A percentile compares a stretch with the other conserved stretches of the same genome.
Conservation (phyloP, 768 basidiomycete genomes). For the Rhodotorula sphaerocarpa region DNA sequence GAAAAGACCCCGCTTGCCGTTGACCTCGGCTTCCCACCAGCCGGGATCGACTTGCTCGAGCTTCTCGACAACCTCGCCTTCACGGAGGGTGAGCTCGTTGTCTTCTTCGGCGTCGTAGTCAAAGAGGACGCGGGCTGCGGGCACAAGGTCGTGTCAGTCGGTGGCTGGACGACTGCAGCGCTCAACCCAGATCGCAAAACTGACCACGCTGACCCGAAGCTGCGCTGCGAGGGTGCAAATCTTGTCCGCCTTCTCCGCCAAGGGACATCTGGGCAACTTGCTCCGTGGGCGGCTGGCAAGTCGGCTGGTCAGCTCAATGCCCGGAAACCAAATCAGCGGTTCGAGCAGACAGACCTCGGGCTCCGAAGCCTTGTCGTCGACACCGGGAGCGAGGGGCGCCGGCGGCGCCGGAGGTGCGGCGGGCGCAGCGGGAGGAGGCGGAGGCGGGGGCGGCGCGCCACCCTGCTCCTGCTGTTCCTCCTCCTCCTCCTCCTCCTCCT, state of each 20-base stretch:
- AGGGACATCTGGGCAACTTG: background rate
- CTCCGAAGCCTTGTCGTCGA: too few relatives aligned
- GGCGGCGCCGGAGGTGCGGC: slow-evolving; percentile 46
- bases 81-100: slow-evolving; percentile 70
- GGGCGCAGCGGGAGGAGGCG: slow-evolving; percentile 42
- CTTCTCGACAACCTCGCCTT: slow-evolving; percentile 72
- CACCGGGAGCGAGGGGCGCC: slow-evolving; percentile 43
- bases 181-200: too few relatives aligned
- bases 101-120: slow-evolving; percentile 77
- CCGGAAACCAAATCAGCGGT: background rate
- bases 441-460: slow-evolving; percentile 47
- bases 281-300: background rate
- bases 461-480: slow-evolving; percentile 47
- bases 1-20: slow-evolving; percentile 73
- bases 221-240: slow-evolving; percentile 8
- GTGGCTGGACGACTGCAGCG: too few relatives aligned
- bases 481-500: slow-evolving; percentile 16
- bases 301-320: too few relatives aligned
- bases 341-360: slow-evolving; percentile 10
- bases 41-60: slow-evolving; percentile 76
- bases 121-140: slow-evolving; percentile 67
- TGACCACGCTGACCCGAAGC: slow-evolving; percentile 24
- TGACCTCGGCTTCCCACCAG: slow-evolving; percentile 75
- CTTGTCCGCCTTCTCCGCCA: background rate
- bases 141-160: too few relatives aligned